phyloP scores from a whole-genome alignment of 2,329 filamentous ascomycete genomes.

The Grosmannia serpens region DNA sequence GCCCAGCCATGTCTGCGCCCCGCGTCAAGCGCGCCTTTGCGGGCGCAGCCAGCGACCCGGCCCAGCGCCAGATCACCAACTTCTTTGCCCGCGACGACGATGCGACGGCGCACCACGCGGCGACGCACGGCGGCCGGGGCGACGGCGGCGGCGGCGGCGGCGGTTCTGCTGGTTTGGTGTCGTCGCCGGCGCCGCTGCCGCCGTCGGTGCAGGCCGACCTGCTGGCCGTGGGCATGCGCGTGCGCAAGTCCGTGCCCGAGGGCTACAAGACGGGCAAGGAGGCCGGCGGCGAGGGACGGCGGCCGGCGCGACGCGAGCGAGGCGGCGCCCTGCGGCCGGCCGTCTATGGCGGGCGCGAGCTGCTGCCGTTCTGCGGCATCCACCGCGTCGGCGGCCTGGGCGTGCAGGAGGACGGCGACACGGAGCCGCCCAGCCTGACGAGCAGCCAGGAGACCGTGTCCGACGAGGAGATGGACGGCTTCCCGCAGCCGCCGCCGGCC shows the following conservation, averaged over 20 bases:
- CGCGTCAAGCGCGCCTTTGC: constrained; percentile 51
- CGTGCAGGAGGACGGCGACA: constrained; percentile 32
- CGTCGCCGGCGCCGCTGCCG: constrained; percentile 41
- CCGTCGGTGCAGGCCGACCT: constrained; percentile 65
- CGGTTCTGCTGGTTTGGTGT: not conserved
- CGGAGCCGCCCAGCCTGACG: constrained; percentile 30
- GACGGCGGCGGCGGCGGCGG: constrained; percentile 6
- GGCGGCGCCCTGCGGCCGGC: too few relatives aligned
- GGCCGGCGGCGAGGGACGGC: constrained; percentile 17
- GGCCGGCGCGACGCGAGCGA: not conserved
- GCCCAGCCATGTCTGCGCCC: constrained; percentile 23
- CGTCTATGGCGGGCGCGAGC: constrained; percentile 41
- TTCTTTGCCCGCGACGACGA: constrained; percentile 36
- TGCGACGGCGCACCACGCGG: constrained; percentile 12
- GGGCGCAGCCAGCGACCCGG: constrained; percentile 44
- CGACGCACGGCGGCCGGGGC: constrained; percentile 20
- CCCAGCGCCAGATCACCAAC: constrained; percentile 52
- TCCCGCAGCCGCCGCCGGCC: constrained; percentile 7
- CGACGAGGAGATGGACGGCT: constrained; percentile 7
- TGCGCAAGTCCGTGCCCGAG: constrained; percentile 85
- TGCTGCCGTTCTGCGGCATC: constrained; percentile 72
- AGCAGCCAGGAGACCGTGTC: constrained; percentile 43
- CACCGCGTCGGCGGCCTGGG: constrained; percentile 61
- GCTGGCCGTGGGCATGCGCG: constrained; percentile 86
- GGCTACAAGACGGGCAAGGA: constrained; percentile 75